phyloP scores from a whole-genome alignment of 352 stramenopile species.

The Phytophthora nicotianae region DNA sequence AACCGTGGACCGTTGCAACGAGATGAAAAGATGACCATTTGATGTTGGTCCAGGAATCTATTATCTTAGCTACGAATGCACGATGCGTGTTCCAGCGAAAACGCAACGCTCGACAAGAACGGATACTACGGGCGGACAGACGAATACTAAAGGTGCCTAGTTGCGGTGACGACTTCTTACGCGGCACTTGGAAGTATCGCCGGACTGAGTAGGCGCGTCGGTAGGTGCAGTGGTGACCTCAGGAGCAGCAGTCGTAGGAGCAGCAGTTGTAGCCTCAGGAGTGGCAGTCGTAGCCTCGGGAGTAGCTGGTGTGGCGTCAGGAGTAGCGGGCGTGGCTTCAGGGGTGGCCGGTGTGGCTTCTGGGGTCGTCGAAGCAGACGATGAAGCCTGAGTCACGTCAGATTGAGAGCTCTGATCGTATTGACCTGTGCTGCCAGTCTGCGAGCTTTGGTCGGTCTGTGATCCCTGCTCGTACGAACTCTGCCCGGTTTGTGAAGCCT shows the following conservation, averaged over 20 bases:
- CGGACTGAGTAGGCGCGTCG: constrained; percentile 11
- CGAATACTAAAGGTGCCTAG: constrained; percentile 6
- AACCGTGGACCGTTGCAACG: constrained; percentile 12
- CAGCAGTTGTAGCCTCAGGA: constrained; percentile 5
- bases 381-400: constrained; percentile 1
- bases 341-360: neutral
- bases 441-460: constrained; percentile 13
- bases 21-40: constrained; percentile 1
- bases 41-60: constrained; percentile 23
- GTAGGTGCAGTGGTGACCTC: constrained; percentile 5
- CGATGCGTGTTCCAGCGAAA: constrained; percentile 15
- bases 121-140: constrained; percentile 24
- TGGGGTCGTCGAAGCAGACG: neutral
- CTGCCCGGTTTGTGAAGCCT: constrained; percentile 3
- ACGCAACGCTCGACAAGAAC: constrained; percentile 26
- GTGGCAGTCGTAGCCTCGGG: neutral
- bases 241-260: neutral
- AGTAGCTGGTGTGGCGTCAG: constrained; percentile 1
- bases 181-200: constrained; percentile 32
- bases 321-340: neutral
- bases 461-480: constrained; percentile 1
- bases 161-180: constrained; percentile 29
- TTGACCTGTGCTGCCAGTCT: constrained; percentile 3
- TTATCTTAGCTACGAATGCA: constrained; percentile 29
- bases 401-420: constrained; percentile 14